Conservation (phyloP, 2,329 filamentous ascomycete genomes). For the Cadophora luteo-olivacea region DNA sequence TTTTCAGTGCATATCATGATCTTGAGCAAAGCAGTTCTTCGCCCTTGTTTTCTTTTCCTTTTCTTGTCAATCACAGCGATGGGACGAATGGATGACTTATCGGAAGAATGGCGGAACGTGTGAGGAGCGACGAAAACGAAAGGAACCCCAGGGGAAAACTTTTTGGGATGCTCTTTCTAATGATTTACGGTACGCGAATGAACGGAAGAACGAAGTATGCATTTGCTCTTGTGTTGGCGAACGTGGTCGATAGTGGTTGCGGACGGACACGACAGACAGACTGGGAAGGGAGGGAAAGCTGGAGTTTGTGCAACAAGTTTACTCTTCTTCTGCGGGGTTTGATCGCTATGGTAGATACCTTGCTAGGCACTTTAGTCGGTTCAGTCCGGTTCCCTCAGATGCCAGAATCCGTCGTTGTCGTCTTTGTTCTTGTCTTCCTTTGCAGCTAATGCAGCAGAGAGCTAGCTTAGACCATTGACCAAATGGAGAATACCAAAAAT, state of each 20-base stretch:
- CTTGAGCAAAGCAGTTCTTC: not conserved
- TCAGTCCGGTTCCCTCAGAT: not conserved
- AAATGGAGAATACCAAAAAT: not conserved
- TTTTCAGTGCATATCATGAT: constrained; percentile 19
- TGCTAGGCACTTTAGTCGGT: not conserved
- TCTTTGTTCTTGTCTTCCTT: not conserved
- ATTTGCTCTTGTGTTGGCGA: constrained; percentile 33
- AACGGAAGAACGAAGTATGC: constrained; percentile 24
- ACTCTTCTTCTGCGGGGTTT: not conserved
- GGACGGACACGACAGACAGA: not conserved
- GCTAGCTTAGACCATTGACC: too few species aligned
- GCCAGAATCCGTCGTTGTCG: not conserved
- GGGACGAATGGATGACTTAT: not conserved
- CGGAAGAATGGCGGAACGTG: not conserved
- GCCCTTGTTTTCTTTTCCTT: constrained; percentile 16
- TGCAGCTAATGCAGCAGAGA: not conserved
- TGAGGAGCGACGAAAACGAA: not conserved
- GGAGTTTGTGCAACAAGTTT: not conserved
- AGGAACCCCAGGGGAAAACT: constrained; percentile 9
- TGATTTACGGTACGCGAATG: constrained; percentile 19
- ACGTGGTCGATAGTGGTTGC: constrained; percentile 22
- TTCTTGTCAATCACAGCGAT: constrained; percentile 1
- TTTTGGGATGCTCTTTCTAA: not conserved
- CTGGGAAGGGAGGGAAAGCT: not conserved
- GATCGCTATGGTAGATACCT: constrained; percentile 9